phyloP scores from a whole-genome alignment of 805 yeast species.

The Saccharomycopsis selenospora region DNA sequence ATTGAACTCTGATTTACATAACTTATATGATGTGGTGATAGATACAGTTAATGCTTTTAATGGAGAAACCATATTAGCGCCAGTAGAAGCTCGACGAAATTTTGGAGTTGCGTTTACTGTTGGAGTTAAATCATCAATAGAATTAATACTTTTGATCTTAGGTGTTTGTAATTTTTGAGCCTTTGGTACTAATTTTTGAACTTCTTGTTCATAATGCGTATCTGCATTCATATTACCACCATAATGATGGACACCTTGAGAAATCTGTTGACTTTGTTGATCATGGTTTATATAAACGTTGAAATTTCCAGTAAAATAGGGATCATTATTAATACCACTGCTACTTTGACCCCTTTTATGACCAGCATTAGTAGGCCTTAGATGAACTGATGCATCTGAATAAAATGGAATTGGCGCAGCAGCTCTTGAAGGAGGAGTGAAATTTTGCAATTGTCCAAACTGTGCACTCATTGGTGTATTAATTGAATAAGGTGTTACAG shows the following conservation, averaged over 20 bases:
- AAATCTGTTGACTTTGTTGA: constrained; percentile 9
- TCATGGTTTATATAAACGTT: constrained; percentile 19
- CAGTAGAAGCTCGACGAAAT: constrained; percentile 61
- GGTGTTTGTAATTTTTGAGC: constrained; percentile 39
- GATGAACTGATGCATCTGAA: not conserved
- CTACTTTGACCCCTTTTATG: constrained; percentile 22
- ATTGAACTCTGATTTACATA: constrained; percentile 79
- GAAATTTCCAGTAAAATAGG: not conserved
- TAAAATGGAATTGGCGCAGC: constrained; percentile 5
- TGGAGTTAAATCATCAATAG: constrained; percentile 53
- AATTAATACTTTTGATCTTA: constrained; percentile 35
- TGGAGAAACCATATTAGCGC: constrained; percentile 66
- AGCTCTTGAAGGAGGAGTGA: constrained; percentile 1
- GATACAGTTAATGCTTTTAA: constrained; percentile 70
- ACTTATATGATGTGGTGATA: constrained; percentile 69
- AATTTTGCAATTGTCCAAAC: not conserved
- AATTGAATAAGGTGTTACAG: not conserved
- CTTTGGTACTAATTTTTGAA: constrained; percentile 26
- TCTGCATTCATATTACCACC: constrained; percentile 29
- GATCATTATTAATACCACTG: not conserved
- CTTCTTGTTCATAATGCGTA: constrained; percentile 28
- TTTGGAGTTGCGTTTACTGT: constrained; percentile 53
- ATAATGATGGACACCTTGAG: constrained; percentile 24
- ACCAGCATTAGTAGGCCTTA: constrained; percentile 2
- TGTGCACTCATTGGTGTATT: not conserved